Conservation (phyloP, 2,329 filamentous ascomycete species). For the Trichoderma koningii region DNA sequence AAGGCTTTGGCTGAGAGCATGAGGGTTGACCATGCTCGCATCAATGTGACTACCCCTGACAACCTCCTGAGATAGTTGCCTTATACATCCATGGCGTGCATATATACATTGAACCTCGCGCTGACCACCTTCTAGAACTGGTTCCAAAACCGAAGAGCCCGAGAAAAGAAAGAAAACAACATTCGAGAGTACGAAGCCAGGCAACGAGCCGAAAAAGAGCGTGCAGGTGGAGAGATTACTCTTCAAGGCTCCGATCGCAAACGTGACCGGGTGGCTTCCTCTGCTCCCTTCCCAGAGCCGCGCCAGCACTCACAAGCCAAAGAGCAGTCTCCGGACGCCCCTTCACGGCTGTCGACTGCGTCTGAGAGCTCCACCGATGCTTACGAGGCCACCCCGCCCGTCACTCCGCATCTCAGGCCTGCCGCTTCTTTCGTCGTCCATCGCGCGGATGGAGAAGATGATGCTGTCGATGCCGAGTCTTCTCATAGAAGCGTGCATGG, state of each 20-base stretch:
- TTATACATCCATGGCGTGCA: neutral
- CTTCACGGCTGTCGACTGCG: constrained; percentile 29
- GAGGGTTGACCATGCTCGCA: constrained; percentile 63
- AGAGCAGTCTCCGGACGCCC: constrained; percentile 27
- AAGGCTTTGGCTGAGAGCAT: constrained; percentile 62
- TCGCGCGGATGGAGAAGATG: constrained; percentile 22
- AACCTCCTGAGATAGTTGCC: neutral
- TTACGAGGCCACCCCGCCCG: constrained; percentile 30
- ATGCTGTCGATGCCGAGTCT: constrained; percentile 17
- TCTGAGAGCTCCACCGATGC: constrained; percentile 34
- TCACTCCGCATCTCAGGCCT: constrained; percentile 12
- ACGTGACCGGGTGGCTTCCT: constrained; percentile 45
- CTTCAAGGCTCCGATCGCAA: constrained; percentile 38
- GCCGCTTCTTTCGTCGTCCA: neutral
- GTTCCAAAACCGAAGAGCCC: constrained; percentile 68
- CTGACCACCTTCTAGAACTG: constrained; percentile 58
- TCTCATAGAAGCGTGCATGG: constrained; percentile 29
- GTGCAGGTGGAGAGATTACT: constrained; percentile 32
- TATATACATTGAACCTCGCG: neutral
- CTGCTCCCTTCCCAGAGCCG: constrained; percentile 44
- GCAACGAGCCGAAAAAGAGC: constrained; percentile 43
- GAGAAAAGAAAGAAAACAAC: constrained; percentile 65
- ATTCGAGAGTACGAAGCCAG: constrained; percentile 46
- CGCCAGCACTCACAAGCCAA: constrained; percentile 28
- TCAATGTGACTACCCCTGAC: constrained; percentile 54